Percentiles rank a stretch among this genome's conserved stretches.
phyloP scores from a whole-genome alignment of 192 early-diverging fungal species.

The Backusella circina region DNA sequence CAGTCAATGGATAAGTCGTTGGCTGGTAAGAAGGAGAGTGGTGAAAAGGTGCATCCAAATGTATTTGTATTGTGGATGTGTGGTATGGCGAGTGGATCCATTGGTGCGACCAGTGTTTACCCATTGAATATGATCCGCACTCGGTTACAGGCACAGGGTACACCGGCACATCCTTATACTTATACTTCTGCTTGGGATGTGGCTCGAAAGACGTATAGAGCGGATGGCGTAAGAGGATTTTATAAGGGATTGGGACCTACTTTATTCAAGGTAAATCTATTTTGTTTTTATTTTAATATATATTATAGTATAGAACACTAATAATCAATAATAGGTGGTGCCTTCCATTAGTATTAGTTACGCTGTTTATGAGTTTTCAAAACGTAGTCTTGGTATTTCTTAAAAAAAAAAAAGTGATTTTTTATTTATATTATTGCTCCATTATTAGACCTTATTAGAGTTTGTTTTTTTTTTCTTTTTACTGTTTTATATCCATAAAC shows the following conservation, averaged over 20 bases:
- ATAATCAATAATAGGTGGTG: slow-evolving; percentile 41
- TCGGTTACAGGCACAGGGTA: slow-evolving; percentile 80
- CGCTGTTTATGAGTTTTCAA: slow-evolving; percentile 63
- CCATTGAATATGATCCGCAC: slow-evolving; percentile 68
- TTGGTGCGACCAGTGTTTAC: slow-evolving; percentile 67
- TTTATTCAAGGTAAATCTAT: slow-evolving; percentile 54
- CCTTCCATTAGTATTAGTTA: slow-evolving; percentile 74
- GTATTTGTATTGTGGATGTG: slow-evolving; percentile 53
- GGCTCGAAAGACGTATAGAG: slow-evolving; percentile 53
- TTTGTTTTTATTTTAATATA: not conserved
- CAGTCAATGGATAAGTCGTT: slow-evolving; percentile 31
- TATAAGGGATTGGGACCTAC: slow-evolving; percentile 73
- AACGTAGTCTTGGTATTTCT: slow-evolving; percentile 42
- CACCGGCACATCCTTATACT: slow-evolving; percentile 62
- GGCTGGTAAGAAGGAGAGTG: slow-evolving; percentile 18
- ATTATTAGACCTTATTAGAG: not conserved
- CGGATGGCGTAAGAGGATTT: slow-evolving; percentile 64
- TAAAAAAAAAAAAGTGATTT: slow-evolving; percentile 17
- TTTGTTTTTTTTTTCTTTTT: slow-evolving; percentile 2
- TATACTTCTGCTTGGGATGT: slow-evolving; percentile 65
- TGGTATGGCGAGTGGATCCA: slow-evolving; percentile 62
- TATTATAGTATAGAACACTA: not conserved
- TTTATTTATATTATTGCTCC: not conserved
- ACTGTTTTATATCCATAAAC: not conserved
- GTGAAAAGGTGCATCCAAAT: slow-evolving; percentile 35